phyloP scores from a whole-genome alignment of 1,284 basidiomycete genomes.

The Melanopsichium pennsylvanicum region DNA sequence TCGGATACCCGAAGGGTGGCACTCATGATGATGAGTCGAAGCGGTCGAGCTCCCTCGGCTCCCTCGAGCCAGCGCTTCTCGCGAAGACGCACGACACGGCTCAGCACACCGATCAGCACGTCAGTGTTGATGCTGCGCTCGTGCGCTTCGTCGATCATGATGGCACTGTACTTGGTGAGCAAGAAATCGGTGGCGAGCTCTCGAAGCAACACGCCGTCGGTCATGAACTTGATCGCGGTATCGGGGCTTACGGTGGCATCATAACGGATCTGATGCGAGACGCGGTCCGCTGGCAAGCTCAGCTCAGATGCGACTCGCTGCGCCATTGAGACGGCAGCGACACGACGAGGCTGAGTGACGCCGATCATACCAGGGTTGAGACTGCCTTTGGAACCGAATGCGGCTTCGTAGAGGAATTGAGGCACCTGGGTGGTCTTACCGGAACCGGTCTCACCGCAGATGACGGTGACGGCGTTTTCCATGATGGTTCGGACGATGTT shows the following conservation, averaged over 20 bases:
- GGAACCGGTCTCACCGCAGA: constrained; percentile 89
- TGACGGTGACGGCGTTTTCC: constrained; percentile 79
- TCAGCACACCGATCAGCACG: constrained; percentile 93
- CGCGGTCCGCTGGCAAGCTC: constrained; percentile 77
- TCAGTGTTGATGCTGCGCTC: constrained; percentile 98
- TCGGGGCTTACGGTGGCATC: constrained; percentile 87
- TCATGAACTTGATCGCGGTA: constrained; percentile 99
- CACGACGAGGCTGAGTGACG: constrained; percentile 94
- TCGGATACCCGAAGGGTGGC: constrained; percentile 93
- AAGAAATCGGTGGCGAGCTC: constrained; percentile 92
- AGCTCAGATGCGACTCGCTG: constrained; percentile 88
- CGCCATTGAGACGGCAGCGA: constrained; percentile 96
- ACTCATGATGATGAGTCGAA: constrained; percentile 97
- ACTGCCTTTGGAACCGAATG: constrained; percentile 83
- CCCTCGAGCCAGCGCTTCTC: constrained; percentile 67
- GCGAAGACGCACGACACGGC: constrained; percentile 85
- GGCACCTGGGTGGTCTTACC: constrained; percentile 99
- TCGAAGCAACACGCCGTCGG: constrained; percentile 93
- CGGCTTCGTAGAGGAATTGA: constrained; percentile 91
- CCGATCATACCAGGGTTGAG: constrained; percentile 98
- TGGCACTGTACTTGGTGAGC: constrained; percentile 82
- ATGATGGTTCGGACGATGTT: constrained; percentile 89
- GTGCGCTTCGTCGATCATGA: constrained; percentile 97
- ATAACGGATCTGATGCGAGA: constrained; percentile 97
- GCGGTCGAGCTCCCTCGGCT: constrained; percentile 71